Evolutionary conservation across 2,329 filamentous ascomycete genomes (phyloP).

Genomic region (Hypoxylon sp.): DNA sequence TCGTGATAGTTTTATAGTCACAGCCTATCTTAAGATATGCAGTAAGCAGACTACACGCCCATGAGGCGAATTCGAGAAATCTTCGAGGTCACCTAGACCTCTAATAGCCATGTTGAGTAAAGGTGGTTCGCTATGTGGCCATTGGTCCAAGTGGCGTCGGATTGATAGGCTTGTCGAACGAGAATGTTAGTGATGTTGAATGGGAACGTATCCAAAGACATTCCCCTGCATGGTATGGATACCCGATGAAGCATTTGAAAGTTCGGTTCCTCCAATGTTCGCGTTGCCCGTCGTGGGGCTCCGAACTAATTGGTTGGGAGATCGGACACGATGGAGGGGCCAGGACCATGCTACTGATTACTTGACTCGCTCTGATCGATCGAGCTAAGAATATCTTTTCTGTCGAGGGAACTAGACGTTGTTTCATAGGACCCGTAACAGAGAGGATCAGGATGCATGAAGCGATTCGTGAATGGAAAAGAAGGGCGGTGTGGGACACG

Average conservation of each 20-base stretch:
- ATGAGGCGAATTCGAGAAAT: background rate
- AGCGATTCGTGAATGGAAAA: slow-evolving; percentile 19
- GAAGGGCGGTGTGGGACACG: slow-evolving; percentile 35
- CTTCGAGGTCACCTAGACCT: background rate
- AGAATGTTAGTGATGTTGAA: slow-evolving; percentile 5
- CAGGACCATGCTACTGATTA: background rate
- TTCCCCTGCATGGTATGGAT: slow-evolving; percentile 20
- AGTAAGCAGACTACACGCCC: no score
- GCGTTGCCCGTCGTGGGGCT: slow-evolving; percentile 35
- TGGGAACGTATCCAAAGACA: background rate
- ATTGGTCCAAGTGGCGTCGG: slow-evolving; percentile 22
- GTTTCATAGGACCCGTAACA: background rate
- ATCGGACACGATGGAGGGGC: slow-evolving; percentile 21
- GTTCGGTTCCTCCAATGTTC: slow-evolving; percentile 39
- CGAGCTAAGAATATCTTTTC: background rate
- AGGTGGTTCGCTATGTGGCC: background rate
- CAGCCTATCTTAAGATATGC: no score
- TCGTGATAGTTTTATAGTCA: no score
- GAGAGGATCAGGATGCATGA: slow-evolving; percentile 26
- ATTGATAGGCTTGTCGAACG: slow-evolving; percentile 9
- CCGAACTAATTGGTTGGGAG: slow-evolving; percentile 32
- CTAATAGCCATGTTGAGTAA: background rate
- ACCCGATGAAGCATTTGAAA: slow-evolving; percentile 16
- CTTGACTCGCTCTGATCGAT: slow-evolving; percentile 7
- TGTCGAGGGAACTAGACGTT: background rate